Percentiles rank a stretch among this genome's conserved stretches.
Conservation (phyloP, 1,284 basidiomycete species). For the Megacollybia platyphylla region DNA sequence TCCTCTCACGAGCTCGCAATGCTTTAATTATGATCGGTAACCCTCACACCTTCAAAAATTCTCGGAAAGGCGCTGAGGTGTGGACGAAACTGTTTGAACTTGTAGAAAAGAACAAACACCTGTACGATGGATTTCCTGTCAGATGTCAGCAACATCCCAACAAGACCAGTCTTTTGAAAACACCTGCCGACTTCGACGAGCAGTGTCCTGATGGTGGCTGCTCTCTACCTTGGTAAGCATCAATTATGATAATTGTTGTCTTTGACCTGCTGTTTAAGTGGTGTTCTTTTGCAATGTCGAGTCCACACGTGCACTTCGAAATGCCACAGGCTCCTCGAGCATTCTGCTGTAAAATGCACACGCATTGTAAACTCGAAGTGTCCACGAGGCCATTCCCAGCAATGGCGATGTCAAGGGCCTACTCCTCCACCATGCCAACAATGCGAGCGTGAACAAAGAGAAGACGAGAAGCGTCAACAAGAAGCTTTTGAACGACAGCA, state of each 20-base stretch:
- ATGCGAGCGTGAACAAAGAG: conserved; percentile 19
- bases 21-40: conserved; percentile 55
- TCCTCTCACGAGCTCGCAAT: conserved; percentile 51
- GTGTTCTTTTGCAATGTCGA: conserved; percentile 29
- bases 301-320: conserved; percentile 38
- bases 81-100: conserved; percentile 37
- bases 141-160: conserved; percentile 41
- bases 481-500: conserved; percentile 16
- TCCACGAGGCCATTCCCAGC: conserved; percentile 14
- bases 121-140: conserved; percentile 49
- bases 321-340: conserved; percentile 37
- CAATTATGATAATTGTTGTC: background rate
- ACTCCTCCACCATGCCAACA: conserved; percentile 16
- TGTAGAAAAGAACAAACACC: conserved; percentile 24
- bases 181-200: conserved; percentile 33
- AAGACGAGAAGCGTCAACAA: conserved; percentile 16
- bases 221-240: conserved; percentile 34
- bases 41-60: conserved; percentile 36
- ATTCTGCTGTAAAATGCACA: conserved; percentile 16
- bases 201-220: conserved; percentile 53
- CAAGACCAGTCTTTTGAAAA: conserved; percentile 20
- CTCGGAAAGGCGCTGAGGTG: conserved; percentile 34
- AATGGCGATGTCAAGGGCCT: conserved; percentile 17
- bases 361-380: conserved; percentile 9
- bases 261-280: conserved; percentile 17